These are phyloP conservation scores for Nigrospora oryzae DNA, from an alignment of 2,329 filamentous ascomycete genomes.

Conservation along the genomic window DNA sequence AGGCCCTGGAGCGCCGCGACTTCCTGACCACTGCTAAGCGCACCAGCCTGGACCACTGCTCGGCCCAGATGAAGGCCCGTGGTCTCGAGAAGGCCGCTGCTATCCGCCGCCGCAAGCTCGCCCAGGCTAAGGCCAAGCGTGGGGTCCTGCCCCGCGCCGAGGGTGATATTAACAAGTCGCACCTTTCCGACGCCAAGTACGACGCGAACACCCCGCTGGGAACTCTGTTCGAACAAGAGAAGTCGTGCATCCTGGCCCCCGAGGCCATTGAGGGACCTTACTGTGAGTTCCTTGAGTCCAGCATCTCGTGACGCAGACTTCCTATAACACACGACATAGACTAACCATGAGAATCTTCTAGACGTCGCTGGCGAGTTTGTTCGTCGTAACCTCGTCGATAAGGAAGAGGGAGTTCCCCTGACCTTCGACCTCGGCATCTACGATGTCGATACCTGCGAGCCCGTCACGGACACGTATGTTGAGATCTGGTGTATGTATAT, in stretches of 20 bases:
- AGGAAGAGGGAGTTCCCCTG: slow-evolving; percentile 37
- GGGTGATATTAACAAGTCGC: slow-evolving; percentile 23
- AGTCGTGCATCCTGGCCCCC: slow-evolving; percentile 40
- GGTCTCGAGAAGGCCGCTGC: slow-evolving; percentile 34
- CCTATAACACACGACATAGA: too few species aligned
- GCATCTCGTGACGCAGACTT: too few species aligned
- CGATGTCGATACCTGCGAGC: slow-evolving; percentile 44
- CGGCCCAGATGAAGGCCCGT: slow-evolving; percentile 34
- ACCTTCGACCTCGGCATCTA: slow-evolving; percentile 44
- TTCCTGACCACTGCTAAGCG: slow-evolving; percentile 31
- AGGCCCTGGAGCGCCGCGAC: slow-evolving; percentile 38
- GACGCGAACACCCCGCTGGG: slow-evolving; percentile 20
- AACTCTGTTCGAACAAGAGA: slow-evolving; percentile 31
- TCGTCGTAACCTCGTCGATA: slow-evolving; percentile 36
- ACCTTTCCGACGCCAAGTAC: slow-evolving; percentile 14
- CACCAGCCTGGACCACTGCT: slow-evolving; percentile 36
- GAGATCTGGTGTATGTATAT: slow-evolving; percentile 36
- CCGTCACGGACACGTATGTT: slow-evolving; percentile 36
- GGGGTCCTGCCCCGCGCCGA: slow-evolving; percentile 21
- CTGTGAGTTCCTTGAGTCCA: slow-evolving; percentile 20
- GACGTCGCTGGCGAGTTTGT: slow-evolving; percentile 42
- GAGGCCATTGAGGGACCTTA: slow-evolving; percentile 47
- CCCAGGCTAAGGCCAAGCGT: slow-evolving; percentile 20
- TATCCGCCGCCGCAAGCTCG: slow-evolving; percentile 30
- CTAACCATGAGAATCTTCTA: slow-evolving; percentile 5